Base-by-base conservation (phyloP, 306 rosid genomes). In the Aeschynomene evenia region DNA sequence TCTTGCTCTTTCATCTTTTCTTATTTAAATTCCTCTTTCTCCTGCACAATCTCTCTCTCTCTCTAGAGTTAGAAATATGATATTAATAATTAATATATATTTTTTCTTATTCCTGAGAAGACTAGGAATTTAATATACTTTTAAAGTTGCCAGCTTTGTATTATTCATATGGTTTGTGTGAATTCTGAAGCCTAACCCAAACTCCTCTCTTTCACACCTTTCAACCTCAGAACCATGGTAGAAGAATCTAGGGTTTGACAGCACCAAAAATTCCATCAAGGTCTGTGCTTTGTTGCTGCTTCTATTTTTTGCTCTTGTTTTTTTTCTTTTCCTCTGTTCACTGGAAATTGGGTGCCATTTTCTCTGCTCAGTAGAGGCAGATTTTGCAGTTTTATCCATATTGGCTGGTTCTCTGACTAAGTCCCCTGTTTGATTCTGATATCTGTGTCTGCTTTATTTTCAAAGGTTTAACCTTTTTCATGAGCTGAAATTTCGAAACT, bases 161-260 rank as follows among this genome's bases (percentile, higher is more conserved):
- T 77, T 71, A 62, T 77, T 79, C 81, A 77, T 64, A 46, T 57
- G 77, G 64, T 40, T 24, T 22, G 66, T 75, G 80, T 77, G 85
- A 77, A 81, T 76, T 69, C 79, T 82, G 74, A 71, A 71, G 83
- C 79, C 43, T 56, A 81, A 68, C 76, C 49, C n/a, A n/a, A 42
- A 80, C 71, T 84, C 82, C 68, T 79, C 70, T 64, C 85, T 57
- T 84, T 88, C 91, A 82, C 95, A 70, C 87, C 82, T 75, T 68
- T 68, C 87, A 76, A 76, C 78, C 83, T 81, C 82, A 37, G 69
- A 79, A 53, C 67, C 66, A 63, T 79, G 84, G 86, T 74, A 66
- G 70, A 65, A 77, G 85, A 89, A 86, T 85, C 88, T 89, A 89
- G 93, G 91, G 89, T 79, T 83, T 88, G 81, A 79, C 73, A 79